Base-by-base conservation (phyloP, 352 stramenopile genomes). In the Pythium insidiosum region DNA sequence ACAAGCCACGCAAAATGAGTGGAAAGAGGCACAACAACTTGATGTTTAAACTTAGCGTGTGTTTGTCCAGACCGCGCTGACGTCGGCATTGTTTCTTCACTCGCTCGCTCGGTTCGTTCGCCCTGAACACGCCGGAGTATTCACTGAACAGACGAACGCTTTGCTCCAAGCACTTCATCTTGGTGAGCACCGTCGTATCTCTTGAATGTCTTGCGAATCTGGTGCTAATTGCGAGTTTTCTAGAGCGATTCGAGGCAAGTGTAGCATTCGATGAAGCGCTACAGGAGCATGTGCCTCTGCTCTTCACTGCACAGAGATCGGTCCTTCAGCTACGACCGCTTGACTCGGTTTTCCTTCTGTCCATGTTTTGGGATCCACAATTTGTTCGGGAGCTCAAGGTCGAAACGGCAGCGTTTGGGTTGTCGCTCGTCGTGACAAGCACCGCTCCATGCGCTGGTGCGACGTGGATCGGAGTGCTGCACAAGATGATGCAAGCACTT, bases 301-400 rank as follows among this genome's bases (percentile, higher is more conserved):
- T 88, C 1, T 84, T 84, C 47, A 63, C 66, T n/a, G n/a, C n/a
- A n/a, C n/a, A n/a, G n/a, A n/a, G n/a, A n/a, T n/a, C n/a, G n/a
- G n/a, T n/a, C n/a, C n/a, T n/a, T n/a, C n/a, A n/a, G n/a, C n/a
- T n/a, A n/a, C n/a, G n/a, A n/a, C n/a, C 6, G 33, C 20, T 2
- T 2, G 50, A 77, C 6, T 55, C 43, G 13, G 31, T 88, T 7
- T 73, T 88, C 28, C 13, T 43, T 0, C 38, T 34, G 10, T 45
- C 24, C 3, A 52, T 77, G 24, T 80, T 66, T 41, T 56, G 43
- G 35, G 68, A 87, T 24, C 4, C 38, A 7, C 24, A 44, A 18
- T 83, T 86, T 47, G 47, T 71, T 6, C 54, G 74, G 25, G 61
- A 73, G 12, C 57, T 89, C 19, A 79, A 68, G 31, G 5, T 85